Evolutionary conservation across 768 basidiomycete species (phyloP).

Genomic region (Lactarius psammicola): DNA sequence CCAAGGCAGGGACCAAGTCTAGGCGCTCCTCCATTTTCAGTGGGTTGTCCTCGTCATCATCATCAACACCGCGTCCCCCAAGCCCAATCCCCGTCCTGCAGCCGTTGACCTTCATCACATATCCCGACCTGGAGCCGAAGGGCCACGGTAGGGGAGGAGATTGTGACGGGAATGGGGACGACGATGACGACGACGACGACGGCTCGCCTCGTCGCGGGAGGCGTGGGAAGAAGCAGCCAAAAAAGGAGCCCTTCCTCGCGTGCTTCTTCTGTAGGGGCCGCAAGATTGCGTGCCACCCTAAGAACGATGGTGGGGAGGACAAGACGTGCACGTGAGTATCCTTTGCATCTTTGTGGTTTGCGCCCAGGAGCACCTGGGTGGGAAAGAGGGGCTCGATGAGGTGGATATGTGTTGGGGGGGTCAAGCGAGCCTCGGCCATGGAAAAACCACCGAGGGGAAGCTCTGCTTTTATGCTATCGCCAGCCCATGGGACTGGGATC

Average conservation of each 20-base stretch:
- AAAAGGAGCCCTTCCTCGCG: conserved; percentile 41
- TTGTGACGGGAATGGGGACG: conserved; percentile 3
- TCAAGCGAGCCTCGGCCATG: neutral
- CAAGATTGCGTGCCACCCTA: conserved; percentile 42
- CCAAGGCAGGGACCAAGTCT: neutral
- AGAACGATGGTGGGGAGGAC: conserved; percentile 34
- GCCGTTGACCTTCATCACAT: conserved; percentile 24
- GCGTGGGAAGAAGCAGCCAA: conserved; percentile 33
- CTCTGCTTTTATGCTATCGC: conserved; percentile 12
- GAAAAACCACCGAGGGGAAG: neutral
- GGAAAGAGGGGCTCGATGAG: neutral
- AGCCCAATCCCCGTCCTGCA: conserved; percentile 14
- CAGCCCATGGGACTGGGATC: conserved; percentile 13
- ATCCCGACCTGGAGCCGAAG: conserved; percentile 19
- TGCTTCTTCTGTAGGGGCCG: conserved; percentile 42
- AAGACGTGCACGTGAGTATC: conserved; percentile 39
- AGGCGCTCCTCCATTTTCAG: conserved; percentile 5
- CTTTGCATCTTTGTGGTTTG: neutral
- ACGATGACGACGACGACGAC: conserved; percentile 20
- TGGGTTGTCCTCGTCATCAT: conserved; percentile 1
- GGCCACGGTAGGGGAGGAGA: conserved; percentile 4
- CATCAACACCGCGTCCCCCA: conserved; percentile 9
- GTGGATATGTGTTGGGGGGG: neutral
- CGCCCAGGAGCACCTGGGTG: neutral
- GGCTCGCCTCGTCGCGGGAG: conserved; percentile 31